These are phyloP conservation scores for Exophiala dermatitidis DNA, from an alignment of 2,329 filamentous ascomycete species.

Conservation along the genomic window DNA sequence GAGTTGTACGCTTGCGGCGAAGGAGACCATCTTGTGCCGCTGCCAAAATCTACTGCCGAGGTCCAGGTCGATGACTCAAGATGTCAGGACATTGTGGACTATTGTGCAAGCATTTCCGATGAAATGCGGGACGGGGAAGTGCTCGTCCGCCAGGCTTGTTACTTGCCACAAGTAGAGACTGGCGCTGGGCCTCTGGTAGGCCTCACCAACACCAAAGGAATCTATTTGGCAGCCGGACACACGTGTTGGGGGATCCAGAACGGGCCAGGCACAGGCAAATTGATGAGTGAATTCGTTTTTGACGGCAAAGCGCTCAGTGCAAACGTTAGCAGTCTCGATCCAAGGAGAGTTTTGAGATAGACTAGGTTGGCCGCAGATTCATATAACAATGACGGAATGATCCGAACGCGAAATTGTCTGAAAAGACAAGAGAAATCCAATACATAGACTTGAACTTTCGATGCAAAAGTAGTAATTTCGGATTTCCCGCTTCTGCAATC, in stretches of 20 bases:
- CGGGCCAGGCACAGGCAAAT: conserved; percentile 73
- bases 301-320: conserved; percentile 65
- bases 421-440: no score
- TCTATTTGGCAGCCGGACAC: conserved; percentile 81
- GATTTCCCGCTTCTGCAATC: no score
- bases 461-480: no score
- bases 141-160: conserved; percentile 78
- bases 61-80: conserved; percentile 68
- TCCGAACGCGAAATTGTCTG: not conserved
- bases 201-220: conserved; percentile 60
- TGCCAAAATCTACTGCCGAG: conserved; percentile 67
- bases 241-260: conserved; percentile 99
- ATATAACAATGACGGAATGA: not conserved
- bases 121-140: conserved; percentile 62
- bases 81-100: conserved; percentile 79
- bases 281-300: conserved; percentile 72
- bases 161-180: conserved; percentile 66
- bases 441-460: no score
- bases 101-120: conserved; percentile 53
- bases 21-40: conserved; percentile 65
- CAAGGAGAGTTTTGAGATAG: conserved; percentile 47
- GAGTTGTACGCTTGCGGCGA: conserved; percentile 95
- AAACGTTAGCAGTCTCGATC: conserved; percentile 59
- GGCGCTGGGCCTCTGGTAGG: conserved; percentile 66
- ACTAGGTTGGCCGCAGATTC: not conserved